Evolutionary conservation across 2,329 filamentous ascomycete genomes (phyloP).

Genomic region (Parastagonospora avenae): DNA sequence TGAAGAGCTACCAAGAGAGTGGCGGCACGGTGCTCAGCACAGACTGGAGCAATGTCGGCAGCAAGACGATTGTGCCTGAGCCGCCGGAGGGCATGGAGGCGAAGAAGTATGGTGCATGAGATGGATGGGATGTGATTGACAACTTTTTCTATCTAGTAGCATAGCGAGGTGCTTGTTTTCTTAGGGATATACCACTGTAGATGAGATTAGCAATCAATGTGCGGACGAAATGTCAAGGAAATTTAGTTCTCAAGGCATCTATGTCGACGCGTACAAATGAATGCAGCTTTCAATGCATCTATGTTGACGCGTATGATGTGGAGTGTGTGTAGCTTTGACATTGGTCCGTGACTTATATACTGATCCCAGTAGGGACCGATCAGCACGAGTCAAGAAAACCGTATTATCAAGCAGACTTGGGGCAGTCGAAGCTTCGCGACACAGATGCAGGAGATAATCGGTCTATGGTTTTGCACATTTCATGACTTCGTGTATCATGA

Average conservation of each 20-base stretch:
- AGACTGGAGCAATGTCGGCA: constrained; percentile 83
- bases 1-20: constrained; percentile 95
- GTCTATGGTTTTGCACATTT: no score
- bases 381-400: no score
- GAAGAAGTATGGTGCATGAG: constrained; percentile 61
- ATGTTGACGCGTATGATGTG: no score
- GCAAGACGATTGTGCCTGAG: constrained; percentile 70
- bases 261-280: no score
- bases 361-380: no score
- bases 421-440: no score
- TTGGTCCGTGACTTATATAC: no score
- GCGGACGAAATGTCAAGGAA: neutral
- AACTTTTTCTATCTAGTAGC: neutral
- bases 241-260: neutral
- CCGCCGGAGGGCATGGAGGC: constrained; percentile 79
- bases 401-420: no score
- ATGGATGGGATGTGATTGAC: neutral
- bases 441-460: no score
- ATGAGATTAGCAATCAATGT: neutral
- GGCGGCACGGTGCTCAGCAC: constrained; percentile 92
- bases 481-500: no score
- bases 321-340: no score
- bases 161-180: constrained; percentile 2
- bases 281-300: no score
- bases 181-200: neutral